A percentile compares a stretch with the other conserved stretches of the same genome.
Evolutionary conservation across 768 basidiomycete genomes (phyloP).

Genomic region (Boletus barrowsii): DNA sequence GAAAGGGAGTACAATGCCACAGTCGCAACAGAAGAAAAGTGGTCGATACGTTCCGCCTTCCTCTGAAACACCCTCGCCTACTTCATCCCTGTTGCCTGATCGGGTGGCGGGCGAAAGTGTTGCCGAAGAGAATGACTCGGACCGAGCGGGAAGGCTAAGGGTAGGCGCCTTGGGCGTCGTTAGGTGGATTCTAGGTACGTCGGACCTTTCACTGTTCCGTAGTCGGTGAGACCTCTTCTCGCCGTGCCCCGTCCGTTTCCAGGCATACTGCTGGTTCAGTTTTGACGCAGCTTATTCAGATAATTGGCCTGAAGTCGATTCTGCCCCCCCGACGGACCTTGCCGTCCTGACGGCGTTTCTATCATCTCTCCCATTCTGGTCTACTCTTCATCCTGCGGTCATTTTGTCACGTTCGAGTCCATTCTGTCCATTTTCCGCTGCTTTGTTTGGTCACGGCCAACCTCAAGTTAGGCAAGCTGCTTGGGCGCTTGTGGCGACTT

Average conservation of each 20-base stretch:
- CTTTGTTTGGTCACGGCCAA: constrained; percentile 56
- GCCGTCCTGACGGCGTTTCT: constrained; percentile 6
- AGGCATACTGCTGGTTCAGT: neutral
- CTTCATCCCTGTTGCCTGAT: constrained; percentile 19
- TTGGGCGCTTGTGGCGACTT: constrained; percentile 57
- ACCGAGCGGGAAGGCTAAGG: constrained; percentile 66
- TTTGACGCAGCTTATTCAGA: constrained; percentile 12
- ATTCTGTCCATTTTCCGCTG: constrained; percentile 12
- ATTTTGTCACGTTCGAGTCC: constrained; percentile 31
- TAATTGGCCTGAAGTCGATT: constrained; percentile 9
- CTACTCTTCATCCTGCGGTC: constrained; percentile 49
- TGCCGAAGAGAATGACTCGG: constrained; percentile 65
- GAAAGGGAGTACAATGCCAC: constrained; percentile 21
- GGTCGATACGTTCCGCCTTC: constrained; percentile 33
- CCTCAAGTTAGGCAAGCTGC: constrained; percentile 70
- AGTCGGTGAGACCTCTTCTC: neutral
- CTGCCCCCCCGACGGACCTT: neutral
- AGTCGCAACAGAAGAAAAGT: constrained; percentile 28
- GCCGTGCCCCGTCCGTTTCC: neutral
- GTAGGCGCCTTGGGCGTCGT: constrained; percentile 66
- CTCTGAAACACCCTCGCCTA: constrained; percentile 30
- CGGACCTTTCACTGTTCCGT: neutral
- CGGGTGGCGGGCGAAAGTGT: constrained; percentile 25
- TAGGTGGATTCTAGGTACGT: constrained; percentile 61
- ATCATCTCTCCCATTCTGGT: constrained; percentile 54